Evolutionary conservation across 345 rosid species (phyloP).

Genomic region (Gossypium mustelinum): DNA sequence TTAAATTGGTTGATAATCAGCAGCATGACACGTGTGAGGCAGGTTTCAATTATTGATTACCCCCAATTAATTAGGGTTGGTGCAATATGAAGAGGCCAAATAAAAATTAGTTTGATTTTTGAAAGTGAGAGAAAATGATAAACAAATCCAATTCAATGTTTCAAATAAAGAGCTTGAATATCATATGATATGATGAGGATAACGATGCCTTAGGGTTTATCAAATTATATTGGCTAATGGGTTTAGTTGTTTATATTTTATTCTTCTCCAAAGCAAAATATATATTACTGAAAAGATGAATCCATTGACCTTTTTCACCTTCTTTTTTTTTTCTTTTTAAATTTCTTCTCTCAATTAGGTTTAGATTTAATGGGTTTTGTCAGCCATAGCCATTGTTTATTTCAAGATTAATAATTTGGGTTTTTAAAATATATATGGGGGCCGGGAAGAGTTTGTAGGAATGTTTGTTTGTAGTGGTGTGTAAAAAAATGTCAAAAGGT

Average conservation of each 20-base stretch:
- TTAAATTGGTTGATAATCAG: slow-evolving; percentile 1
- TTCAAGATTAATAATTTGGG: neutral
- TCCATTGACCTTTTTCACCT: slow-evolving; percentile 37
- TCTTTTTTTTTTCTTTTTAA: neutral
- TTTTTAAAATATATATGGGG: neutral
- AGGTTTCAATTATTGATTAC: slow-evolving; percentile 32
- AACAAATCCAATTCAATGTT: slow-evolving; percentile 3
- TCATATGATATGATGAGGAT: slow-evolving; percentile 16
- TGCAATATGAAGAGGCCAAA: no score
- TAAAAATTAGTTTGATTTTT: slow-evolving; percentile 3
- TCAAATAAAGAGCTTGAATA: slow-evolving; percentile 15
- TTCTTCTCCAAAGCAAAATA: neutral
- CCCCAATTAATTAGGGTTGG: slow-evolving; percentile 21
- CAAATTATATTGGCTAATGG: neutral
- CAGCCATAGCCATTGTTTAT: slow-evolving; percentile 28
- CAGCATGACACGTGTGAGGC: slow-evolving; percentile 22
- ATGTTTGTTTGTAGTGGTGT: slow-evolving; percentile 26
- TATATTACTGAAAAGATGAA: slow-evolving; percentile 13
- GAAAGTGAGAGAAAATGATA: slow-evolving; percentile 7
- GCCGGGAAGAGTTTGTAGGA: slow-evolving; percentile 22
- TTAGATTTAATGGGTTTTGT: slow-evolving; percentile 28
- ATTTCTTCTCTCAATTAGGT: neutral
- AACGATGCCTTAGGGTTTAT: slow-evolving; percentile 14
- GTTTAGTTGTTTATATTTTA: neutral
- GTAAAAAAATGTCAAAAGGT: slow-evolving; percentile 29